Base-by-base conservation (phyloP, 805 yeast species). In the Nakazawaea molendinolei region DNA sequence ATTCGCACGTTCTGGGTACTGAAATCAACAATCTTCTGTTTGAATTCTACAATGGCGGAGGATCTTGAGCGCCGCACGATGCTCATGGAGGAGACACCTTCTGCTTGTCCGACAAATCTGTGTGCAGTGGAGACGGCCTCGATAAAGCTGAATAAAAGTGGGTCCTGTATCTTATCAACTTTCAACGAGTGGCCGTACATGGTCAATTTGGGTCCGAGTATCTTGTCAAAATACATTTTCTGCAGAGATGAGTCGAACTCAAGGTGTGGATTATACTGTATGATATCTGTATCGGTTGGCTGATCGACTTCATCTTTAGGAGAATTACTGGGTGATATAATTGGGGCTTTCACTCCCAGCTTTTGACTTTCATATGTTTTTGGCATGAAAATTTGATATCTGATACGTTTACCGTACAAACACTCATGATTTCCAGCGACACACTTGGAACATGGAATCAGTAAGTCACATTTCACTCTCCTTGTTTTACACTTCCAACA, bases 401-500 rank as follows among this genome's bases (percentile, higher is more conserved):
- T 21, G n/a, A 34, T 21, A 12, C 26, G 22, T 30, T 54, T 61
- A 39, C 64, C 69, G 9, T 72, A 72, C 23, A 49, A 61, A 50
- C 76, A 71, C 8, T 52, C 52, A 6, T 58, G 31, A 1, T 55
- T 56, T 9, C 67, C 63, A 30, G 53, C 55, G 3, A 23, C 32
- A 48, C 76, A 70, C 33, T 74, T 54, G 22, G 44, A 40, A 41
- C 75, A 69, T 3, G 74, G 75, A 34, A 56, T 54, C 8, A 47
- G 49, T 12, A 67, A 51, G 34, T 68, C 70, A 47, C 76, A 70
- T 45, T 67, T 68, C 45, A 70, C 69, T 36, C 69, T 63, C 10
- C 70, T 53, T n/a, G 54, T 44, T 23, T 70, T 55, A 42, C 76
- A 69, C 12, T 67, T 64, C 65, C 72, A 63, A 45, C 76, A 69